Conservation (phyloP, 345 rosid species). For the Jatropha curcas region DNA sequence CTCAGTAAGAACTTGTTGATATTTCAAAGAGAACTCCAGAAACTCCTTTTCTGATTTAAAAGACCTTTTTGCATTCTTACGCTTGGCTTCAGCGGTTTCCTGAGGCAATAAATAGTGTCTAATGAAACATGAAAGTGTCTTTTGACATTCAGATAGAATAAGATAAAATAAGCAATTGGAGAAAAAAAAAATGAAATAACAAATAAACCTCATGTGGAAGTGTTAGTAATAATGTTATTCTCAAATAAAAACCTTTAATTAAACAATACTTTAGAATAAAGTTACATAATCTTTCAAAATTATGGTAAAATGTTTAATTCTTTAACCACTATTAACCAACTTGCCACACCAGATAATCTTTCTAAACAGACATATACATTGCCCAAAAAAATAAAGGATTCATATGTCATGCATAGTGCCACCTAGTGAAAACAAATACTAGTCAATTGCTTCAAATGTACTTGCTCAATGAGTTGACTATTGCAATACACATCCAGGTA, state of each 20-base stretch:
- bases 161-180: background rate
- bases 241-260: background rate
- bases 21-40: conserved; percentile 77
- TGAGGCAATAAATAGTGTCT: conserved; percentile 28
- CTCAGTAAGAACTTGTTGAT: conserved; percentile 88
- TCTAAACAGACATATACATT: background rate
- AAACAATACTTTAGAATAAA: background rate
- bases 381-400: no score
- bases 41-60: conserved; percentile 79
- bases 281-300: background rate
- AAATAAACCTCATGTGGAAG: background rate
- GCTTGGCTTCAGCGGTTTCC: conserved; percentile 70
- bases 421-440: no score
- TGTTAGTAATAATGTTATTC: background rate
- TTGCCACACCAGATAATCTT: background rate
- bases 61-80: conserved; percentile 62
- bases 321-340: background rate
- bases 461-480: background rate
- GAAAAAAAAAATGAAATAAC: conserved; percentile 6
- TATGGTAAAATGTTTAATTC: background rate
- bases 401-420: no score
- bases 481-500: background rate
- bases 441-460: background rate
- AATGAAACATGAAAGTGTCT: background rate
- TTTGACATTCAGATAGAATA: background rate